Evolutionary conservation across 306 rosid genomes (phyloP).

Genomic region (Acacia acuminata): DNA sequence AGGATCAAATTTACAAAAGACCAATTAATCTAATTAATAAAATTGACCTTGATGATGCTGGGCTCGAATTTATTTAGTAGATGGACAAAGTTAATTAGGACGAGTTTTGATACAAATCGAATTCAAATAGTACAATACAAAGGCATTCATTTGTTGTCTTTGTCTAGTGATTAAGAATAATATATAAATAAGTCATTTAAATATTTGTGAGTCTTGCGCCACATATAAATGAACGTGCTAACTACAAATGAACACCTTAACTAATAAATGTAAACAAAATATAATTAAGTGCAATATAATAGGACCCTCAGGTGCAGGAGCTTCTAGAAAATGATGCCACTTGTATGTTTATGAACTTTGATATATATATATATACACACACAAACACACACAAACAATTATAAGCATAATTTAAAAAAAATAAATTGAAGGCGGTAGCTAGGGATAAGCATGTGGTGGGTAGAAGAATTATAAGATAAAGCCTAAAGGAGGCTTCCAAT

Average conservation of each 20-base stretch:
- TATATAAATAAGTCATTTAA: neutral
- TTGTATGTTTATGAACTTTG: neutral
- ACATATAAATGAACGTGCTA: slow-evolving; percentile 31
- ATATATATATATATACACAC: too few relatives aligned
- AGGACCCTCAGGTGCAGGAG: neutral
- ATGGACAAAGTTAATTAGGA: neutral
- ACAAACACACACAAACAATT: neutral
- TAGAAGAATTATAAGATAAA: neutral
- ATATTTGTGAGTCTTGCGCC: neutral
- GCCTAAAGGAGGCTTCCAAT: neutral
- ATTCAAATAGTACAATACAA: neutral
- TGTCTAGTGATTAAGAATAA: neutral
- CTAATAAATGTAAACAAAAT: slow-evolving; percentile 24
- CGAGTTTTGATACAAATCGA: neutral
- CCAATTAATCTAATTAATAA: neutral
- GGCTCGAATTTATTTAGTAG: neutral
- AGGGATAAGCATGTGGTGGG: neutral
- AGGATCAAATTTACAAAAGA: neutral
- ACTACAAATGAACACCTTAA: slow-evolving; percentile 39
- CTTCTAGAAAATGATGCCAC: neutral
- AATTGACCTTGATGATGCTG: neutral
- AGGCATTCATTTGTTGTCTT: neutral
- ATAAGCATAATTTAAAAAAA: neutral
- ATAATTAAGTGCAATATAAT: neutral
- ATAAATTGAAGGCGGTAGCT: neutral